These are phyloP conservation scores for Telopea speciosissima DNA, from an alignment of 177 flowering plant genomes.

Conservation along the genomic window DNA sequence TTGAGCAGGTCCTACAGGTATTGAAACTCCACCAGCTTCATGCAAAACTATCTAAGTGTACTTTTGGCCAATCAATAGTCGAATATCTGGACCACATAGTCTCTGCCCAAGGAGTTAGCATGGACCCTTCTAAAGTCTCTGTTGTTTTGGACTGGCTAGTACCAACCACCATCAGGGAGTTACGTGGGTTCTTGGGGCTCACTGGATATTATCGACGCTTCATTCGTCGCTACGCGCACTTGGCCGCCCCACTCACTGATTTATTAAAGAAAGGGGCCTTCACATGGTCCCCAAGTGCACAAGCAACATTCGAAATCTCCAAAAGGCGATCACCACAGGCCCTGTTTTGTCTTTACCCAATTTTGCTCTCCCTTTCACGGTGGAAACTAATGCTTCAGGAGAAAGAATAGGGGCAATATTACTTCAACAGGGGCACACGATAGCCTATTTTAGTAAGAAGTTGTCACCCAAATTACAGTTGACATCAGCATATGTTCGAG, in stretches of 20 bases:
- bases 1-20: background rate
- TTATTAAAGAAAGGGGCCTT: background rate
- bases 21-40: background rate
- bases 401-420: slow-evolving; percentile 5
- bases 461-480: background rate
- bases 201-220: slow-evolving; percentile 7
- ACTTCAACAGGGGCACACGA: background rate
- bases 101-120: background rate
- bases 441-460: slow-evolving; percentile 6
- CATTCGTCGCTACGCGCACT: background rate
- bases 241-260: background rate
- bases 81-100: background rate
- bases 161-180: background rate
- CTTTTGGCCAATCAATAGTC: background rate
- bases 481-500: background rate
- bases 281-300: background rate
- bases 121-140: background rate
- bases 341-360: background rate
- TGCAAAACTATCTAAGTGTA: background rate
- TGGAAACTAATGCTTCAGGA: slow-evolving; percentile 3
- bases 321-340: too few species aligned
- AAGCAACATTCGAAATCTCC: too few species aligned
- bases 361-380: background rate
- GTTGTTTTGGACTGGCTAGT: slow-evolving; percentile 1
- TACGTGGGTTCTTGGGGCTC: background rate